Evolutionary conservation across 2,329 filamentous ascomycete genomes (phyloP).

Genomic region (Aspergillus pseudoviridinutans): DNA sequence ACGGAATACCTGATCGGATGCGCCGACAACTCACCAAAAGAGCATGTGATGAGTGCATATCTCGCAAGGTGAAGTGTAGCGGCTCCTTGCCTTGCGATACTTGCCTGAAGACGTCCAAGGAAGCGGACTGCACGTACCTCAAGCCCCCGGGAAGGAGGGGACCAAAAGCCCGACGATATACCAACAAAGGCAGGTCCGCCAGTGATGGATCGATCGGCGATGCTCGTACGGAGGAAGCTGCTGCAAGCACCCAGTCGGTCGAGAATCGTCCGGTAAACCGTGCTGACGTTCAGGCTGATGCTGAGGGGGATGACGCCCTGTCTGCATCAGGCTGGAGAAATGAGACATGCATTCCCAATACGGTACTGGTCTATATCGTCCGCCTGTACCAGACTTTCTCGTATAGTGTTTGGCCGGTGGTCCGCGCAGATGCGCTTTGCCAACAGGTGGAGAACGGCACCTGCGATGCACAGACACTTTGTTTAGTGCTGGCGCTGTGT

Average conservation of each 20-base stretch:
- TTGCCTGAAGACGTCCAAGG: slow-evolving; percentile 18
- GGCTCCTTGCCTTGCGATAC: slow-evolving; percentile 27
- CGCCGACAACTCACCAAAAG: slow-evolving; percentile 21
- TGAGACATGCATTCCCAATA: slow-evolving; percentile 6
- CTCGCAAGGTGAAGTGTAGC: slow-evolving; percentile 28
- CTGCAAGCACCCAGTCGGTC: neutral
- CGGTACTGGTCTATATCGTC: slow-evolving; percentile 14
- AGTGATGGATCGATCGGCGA: neutral
- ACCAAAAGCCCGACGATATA: slow-evolving; percentile 20
- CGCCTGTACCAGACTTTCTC: slow-evolving; percentile 21
- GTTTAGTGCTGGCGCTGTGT: slow-evolving; percentile 24
- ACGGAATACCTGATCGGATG: slow-evolving; percentile 1
- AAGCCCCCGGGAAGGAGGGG: slow-evolving; percentile 25
- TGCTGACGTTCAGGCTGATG: neutral
- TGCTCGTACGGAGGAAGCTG: neutral
- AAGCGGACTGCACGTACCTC: slow-evolving; percentile 23
- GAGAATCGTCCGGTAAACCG: neutral
- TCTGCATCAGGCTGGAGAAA: neutral
- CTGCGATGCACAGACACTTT: slow-evolving; percentile 8
- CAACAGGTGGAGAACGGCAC: slow-evolving; percentile 5
- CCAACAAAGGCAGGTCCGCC: neutral
- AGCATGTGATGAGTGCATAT: slow-evolving; percentile 28
- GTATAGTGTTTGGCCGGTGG: slow-evolving; percentile 28
- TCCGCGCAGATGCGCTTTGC: slow-evolving; percentile 19
- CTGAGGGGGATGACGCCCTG: neutral